Base-by-base conservation (phyloP, 805 yeast genomes). In the Millerozyma miso region DNA sequence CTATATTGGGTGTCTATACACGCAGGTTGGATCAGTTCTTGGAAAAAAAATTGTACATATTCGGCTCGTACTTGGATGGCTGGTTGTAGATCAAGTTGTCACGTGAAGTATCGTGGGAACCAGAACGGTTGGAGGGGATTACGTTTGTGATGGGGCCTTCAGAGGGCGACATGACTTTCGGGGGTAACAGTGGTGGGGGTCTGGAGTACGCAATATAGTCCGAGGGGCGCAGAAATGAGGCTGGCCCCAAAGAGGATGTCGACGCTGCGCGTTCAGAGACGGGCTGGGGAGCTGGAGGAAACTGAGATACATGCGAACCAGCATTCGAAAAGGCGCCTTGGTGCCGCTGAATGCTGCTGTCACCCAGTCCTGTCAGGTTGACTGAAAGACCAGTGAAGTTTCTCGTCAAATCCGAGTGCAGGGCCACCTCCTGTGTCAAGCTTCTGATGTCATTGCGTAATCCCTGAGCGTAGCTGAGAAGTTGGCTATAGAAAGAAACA, bases 401-500 rank as follows among this genome's bases (percentile, higher is more conserved):
- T 10, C 29, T 23, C 6, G 6, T 23, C 29, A 23, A 23, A 10
- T 10, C 29, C 29, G 10, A 10, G 10, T 23, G 10, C 29, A 23
- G 29, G 29, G 29, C 29, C 29, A 23, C 10, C 29, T 23, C 29
- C 29, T 7, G 29, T 7, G 29, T 10, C 29, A 23, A 23, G 10
- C 10, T 6, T 10, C 29, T 17, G 13, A 45, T 44, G 8, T 40
- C 44, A 31, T 41, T 39, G 17, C 35, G 47, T 19, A 50, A 19
- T 3, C 38, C 26, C 10, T 23, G 38, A 3, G 56, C 68, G 50
- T 67, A 69, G 14, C 53, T 54, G 32, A 63, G 59, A 26, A 80
- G 62, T 43, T 79, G 75, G 5, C 65, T 62, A 59, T 91, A 91
- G 55, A 88, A 86, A 8, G 64, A 71, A 7, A 63, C 52, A 0